Conservation (phyloP, 106 monocot genomes). For the Phalaenopsis equestris region DNA sequence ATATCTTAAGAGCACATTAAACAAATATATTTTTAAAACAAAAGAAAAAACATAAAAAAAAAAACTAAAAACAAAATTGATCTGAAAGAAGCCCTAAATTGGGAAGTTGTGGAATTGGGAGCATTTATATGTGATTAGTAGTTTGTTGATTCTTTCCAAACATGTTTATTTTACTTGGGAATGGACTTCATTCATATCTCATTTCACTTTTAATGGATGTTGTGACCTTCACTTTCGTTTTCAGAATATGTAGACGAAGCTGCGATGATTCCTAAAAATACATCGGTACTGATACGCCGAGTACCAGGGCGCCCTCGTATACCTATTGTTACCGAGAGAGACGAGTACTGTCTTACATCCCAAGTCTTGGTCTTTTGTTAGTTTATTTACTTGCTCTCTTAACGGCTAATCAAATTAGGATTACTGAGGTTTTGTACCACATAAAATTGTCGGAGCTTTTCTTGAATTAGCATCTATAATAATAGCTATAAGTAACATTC, state of each 20-base stretch:
- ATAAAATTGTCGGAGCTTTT: neutral
- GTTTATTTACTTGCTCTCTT: neutral
- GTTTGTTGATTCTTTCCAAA: neutral
- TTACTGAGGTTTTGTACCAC: neutral
- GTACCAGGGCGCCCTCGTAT: conserved; percentile 84
- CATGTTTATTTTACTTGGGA: neutral
- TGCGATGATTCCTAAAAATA: conserved; percentile 91
- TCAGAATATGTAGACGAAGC: conserved; percentile 96
- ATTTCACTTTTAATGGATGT: conserved; percentile 24
- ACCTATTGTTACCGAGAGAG: conserved; percentile 63
- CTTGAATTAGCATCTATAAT: neutral
- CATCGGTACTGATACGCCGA: conserved; percentile 85
- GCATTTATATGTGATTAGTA: neutral
- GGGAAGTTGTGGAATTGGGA: neutral
- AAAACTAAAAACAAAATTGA: too few species aligned
- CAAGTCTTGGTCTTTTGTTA: conserved; percentile 23
- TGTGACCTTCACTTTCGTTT: conserved; percentile 41
- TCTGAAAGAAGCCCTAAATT: neutral
- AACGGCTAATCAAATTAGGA: neutral
- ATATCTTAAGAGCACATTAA: too few species aligned
- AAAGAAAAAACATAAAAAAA: too few species aligned
- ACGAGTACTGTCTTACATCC: conserved; percentile 61
- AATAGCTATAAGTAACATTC: neutral
- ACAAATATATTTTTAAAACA: too few species aligned
- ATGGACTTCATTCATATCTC: conserved; percentile 6